These are phyloP conservation scores for Microbotryum scabiosae DNA, from an alignment of 1,284 basidiomycete genomes.

Conservation along the genomic window DNA sequence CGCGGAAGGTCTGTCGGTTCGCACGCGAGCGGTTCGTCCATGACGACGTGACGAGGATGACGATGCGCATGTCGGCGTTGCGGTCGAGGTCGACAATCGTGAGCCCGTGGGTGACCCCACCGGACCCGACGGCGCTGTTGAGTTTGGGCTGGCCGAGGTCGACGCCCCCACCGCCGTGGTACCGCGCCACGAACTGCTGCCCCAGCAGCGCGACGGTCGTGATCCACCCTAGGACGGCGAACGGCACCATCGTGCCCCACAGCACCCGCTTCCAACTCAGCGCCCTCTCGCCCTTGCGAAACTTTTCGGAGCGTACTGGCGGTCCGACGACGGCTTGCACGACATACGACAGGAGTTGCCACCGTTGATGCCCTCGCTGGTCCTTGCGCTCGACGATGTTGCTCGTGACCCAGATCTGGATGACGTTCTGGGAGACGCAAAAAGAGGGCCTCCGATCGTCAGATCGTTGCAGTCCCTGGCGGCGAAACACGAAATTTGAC, in stretches of 20 bases:
- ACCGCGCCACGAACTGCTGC: slow-evolving; percentile 26
- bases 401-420: slow-evolving; percentile 29
- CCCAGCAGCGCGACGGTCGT: slow-evolving; percentile 21
- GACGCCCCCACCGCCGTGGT: slow-evolving; percentile 25
- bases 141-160: slow-evolving; percentile 5
- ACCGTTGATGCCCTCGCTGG: slow-evolving; percentile 16
- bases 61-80: slow-evolving; percentile 9
- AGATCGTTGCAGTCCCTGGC: background rate
- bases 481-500: background rate
- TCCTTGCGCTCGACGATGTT: slow-evolving; percentile 32
- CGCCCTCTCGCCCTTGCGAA: slow-evolving; percentile 24
- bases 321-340: slow-evolving; percentile 26
- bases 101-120: background rate
- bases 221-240: slow-evolving; percentile 24
- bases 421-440: slow-evolving; percentile 20
- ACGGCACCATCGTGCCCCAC: slow-evolving; percentile 27
- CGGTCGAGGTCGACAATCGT: slow-evolving; percentile 4
- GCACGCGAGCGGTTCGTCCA: slow-evolving; percentile 19
- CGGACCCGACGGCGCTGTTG: background rate
- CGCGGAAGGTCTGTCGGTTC: slow-evolving; percentile 22
- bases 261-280: slow-evolving; percentile 27
- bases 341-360: slow-evolving; percentile 11
- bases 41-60: slow-evolving; percentile 28
- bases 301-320: slow-evolving; percentile 28
- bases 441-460: too few relatives aligned